These are phyloP conservation scores for Bretziella fagacearum DNA, from an alignment of 2,329 filamentous ascomycete genomes.

Conservation along the genomic window DNA sequence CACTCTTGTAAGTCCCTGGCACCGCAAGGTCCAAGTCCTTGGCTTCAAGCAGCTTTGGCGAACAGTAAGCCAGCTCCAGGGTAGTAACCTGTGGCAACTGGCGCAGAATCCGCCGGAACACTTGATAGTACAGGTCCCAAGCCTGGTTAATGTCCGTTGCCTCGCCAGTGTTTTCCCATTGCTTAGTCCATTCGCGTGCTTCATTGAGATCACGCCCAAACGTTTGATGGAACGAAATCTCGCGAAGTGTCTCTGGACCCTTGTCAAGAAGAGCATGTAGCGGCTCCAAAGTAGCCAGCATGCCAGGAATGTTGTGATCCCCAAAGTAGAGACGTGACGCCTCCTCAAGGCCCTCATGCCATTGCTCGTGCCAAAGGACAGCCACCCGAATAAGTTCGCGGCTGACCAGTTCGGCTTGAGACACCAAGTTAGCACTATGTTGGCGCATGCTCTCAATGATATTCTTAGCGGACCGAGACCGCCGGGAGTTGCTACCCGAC, in stretches of 20 bases:
- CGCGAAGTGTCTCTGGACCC: conserved; percentile 80
- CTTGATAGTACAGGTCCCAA: conserved; percentile 98
- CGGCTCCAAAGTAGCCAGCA: conserved; percentile 82
- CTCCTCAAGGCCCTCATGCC: conserved; percentile 96
- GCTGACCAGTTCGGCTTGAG: conserved; percentile 89
- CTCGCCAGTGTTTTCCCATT: conserved; percentile 77
- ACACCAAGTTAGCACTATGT: conserved; percentile 80
- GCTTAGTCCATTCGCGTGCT: conserved; percentile 87
- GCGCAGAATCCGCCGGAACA: conserved; percentile 86
- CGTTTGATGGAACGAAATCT: conserved; percentile 94
- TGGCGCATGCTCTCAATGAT: conserved; percentile 98
- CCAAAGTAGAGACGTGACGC: conserved; percentile 93
- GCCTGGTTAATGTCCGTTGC: conserved; percentile 92
- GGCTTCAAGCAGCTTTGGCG: conserved; percentile 74
- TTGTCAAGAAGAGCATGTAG: conserved; percentile 81
- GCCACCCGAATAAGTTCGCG: conserved; percentile 94
- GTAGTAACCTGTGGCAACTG: conserved; percentile 86
- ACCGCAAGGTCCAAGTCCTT: conserved; percentile 80
- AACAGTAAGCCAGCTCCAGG: conserved; percentile 91
- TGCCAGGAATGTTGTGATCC: conserved; percentile 91
- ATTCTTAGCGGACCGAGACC: conserved; percentile 72
- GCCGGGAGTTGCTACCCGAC: conserved; percentile 61
- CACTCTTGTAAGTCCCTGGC: conserved; percentile 83
- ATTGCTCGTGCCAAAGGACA: conserved; percentile 95
- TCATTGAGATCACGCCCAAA: conserved; percentile 92